A percentile compares a stretch with the other conserved stretches of the same genome.
Evolutionary conservation across 164 flowering plant genomes (phyloP).

Genomic region (Vitis vinifera): ASM3070453v1 NC_081808.1:15182501-15183000

Average conservation of each 20-base stretch:
- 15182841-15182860: slow-evolving; percentile 96
- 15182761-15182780: not conserved
- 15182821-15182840: slow-evolving; percentile 69
- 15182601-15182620: no score
- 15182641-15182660: no score
- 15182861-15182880: slow-evolving; percentile 92
- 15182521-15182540: no score
- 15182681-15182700: no score
- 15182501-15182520: no score
- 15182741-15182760: not conserved
- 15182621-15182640: no score
- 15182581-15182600: no score
- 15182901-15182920: slow-evolving; percentile 87
- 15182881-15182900: slow-evolving; percentile 96
- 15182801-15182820: not conserved
- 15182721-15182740: not conserved
- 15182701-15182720: no score
- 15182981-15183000: not conserved
- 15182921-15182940: slow-evolving; percentile 26
- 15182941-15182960: not conserved
- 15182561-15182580: no score
- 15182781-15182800: not conserved
- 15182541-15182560: no score
- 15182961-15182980: not conserved
- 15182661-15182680: no score